phyloP scores from a whole-genome alignment of 352 stramenopile species.

The Phytophthora podocarpi region DNA sequence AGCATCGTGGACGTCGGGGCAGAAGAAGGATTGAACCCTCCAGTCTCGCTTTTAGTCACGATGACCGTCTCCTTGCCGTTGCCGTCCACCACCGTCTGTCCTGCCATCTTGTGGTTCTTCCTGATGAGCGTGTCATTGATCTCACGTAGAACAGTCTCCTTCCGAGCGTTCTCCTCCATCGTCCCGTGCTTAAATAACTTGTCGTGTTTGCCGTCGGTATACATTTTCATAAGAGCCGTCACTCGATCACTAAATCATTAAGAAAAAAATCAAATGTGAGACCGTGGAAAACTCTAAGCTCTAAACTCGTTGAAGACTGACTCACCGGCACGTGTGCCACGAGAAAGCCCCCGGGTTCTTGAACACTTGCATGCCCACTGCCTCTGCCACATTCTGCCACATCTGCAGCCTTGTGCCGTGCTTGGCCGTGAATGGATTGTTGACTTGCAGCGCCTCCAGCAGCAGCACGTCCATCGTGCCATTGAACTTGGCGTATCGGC shows the following conservation, averaged over 20 bases:
- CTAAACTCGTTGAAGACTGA: background rate
- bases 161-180: conserved; percentile 70
- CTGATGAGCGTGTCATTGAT: conserved; percentile 54
- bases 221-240: conserved; percentile 81
- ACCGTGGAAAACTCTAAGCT: background rate
- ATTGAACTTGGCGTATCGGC: conserved; percentile 84
- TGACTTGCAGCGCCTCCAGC: conserved; percentile 67
- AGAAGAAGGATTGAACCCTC: background rate
- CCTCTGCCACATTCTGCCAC: conserved; percentile 77
- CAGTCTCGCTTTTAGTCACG: conserved; percentile 20
- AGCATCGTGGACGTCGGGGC: background rate
- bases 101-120: conserved; percentile 54
- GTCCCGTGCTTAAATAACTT: conserved; percentile 85
- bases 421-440: conserved; percentile 84
- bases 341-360: conserved; percentile 77
- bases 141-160: conserved; percentile 69
- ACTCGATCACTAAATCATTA: conserved; percentile 59
- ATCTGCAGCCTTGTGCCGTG: conserved; percentile 84
- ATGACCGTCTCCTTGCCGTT: conserved; percentile 25
- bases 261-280: conserved; percentile 17
- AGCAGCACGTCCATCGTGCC: conserved; percentile 79
- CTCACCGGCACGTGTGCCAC: conserved; percentile 85
- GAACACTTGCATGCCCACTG: conserved; percentile 60
- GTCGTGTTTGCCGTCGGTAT: conserved; percentile 77
- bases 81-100: conserved; percentile 19